phyloP scores from a whole-genome alignment of 2,329 filamentous ascomycete genomes.

The Talaromyces sp. region DNA sequence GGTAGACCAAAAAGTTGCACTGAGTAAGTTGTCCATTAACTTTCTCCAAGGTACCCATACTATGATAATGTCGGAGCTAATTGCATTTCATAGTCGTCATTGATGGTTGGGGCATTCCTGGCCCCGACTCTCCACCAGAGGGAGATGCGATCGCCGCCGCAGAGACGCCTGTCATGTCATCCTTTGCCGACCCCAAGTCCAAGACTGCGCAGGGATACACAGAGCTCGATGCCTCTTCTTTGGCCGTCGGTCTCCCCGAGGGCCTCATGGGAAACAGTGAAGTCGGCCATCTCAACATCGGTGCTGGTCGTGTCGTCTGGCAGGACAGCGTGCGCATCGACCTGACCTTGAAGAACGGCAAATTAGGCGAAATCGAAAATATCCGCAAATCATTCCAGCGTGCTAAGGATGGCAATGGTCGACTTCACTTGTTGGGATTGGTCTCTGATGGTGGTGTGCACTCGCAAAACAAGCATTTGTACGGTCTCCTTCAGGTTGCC shows the following conservation, averaged over 20 bases:
- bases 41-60: constrained; percentile 6
- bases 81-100: constrained; percentile 74
- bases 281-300: constrained; percentile 98
- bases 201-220: constrained; percentile 80
- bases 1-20: constrained; percentile 66
- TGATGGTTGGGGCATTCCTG: constrained; percentile 94
- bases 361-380: constrained; percentile 71
- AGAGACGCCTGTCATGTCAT: constrained; percentile 92
- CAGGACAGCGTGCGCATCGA: constrained; percentile 98
- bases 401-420: constrained; percentile 83
- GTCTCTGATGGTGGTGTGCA: constrained; percentile 96
- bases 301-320: constrained; percentile 95
- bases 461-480: constrained; percentile 90
- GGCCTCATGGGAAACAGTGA: constrained; percentile 99
- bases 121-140: constrained; percentile 73
- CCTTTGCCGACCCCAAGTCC: constrained; percentile 64
- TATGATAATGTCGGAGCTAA: constrained; percentile 20
- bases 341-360: constrained; percentile 79
- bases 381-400: constrained; percentile 73
- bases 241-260: constrained; percentile 92
- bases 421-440: constrained; percentile 87
- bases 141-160: constrained; percentile 95
- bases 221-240: constrained; percentile 90
- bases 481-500: constrained; percentile 80
- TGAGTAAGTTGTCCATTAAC: constrained; percentile 52